A percentile compares a stretch with the other conserved stretches of the same genome.
These are phyloP conservation scores for Ilex aquifolium DNA, from an alignment of 257 asterid species.

Conservation along the genomic window DNA sequence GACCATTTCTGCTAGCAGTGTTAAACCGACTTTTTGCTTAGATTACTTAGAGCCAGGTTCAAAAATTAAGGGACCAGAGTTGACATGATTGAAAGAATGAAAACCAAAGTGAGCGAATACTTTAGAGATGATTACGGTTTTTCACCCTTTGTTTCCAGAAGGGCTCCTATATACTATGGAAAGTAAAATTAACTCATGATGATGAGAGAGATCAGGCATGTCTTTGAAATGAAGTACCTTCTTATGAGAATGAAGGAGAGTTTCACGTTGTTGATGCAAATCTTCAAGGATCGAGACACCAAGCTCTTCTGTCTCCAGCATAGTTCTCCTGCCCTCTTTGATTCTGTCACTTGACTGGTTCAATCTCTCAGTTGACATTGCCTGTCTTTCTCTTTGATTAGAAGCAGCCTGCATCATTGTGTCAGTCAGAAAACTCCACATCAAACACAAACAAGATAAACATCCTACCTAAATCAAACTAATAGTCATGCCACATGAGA, in stretches of 20 bases:
- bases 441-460: neutral
- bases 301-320: slow-evolving; percentile 87
- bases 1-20: too few species aligned
- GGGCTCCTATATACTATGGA: neutral
- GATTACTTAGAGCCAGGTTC: too few species aligned
- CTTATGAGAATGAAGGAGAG: slow-evolving; percentile 75
- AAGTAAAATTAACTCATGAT: neutral
- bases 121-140: too few species aligned
- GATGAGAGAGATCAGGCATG: slow-evolving; percentile 5
- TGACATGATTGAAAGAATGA: too few species aligned
- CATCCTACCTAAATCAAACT: too few species aligned
- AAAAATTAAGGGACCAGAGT: too few species aligned
- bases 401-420: slow-evolving; percentile 53
- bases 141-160: too few species aligned
- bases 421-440: neutral
- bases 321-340: slow-evolving; percentile 70
- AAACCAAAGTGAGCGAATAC: too few species aligned
- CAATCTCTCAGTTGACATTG: slow-evolving; percentile 81
- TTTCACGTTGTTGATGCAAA: slow-evolving; percentile 87
- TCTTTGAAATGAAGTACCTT: slow-evolving; percentile 37
- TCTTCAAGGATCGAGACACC: slow-evolving; percentile 88
- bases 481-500: too few species aligned
- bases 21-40: too few species aligned
- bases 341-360: slow-evolving; percentile 72
- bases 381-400: slow-evolving; percentile 76